Evolutionary conservation across 2,329 filamentous ascomycete genomes (phyloP).

Genomic region (Pseudogymnoascus sp.): DNA sequence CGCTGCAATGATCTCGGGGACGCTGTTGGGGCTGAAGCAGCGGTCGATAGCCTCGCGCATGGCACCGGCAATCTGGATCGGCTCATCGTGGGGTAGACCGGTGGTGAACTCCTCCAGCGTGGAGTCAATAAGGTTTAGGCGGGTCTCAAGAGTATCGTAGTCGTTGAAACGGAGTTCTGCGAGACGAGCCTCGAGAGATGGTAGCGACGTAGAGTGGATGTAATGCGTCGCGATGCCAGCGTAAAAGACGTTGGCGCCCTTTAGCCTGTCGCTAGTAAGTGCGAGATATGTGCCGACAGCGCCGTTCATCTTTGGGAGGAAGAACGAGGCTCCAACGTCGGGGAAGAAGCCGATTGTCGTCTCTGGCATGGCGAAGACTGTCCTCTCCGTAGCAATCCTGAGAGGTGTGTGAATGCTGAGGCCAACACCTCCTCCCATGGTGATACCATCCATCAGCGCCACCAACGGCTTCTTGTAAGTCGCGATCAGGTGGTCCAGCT

Average conservation of each 20-base stretch:
- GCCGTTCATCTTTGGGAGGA: slow-evolving; percentile 83
- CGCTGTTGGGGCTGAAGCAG: slow-evolving; percentile 60
- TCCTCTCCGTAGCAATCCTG: slow-evolving; percentile 91
- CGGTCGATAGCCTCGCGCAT: slow-evolving; percentile 77
- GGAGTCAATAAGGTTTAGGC: slow-evolving; percentile 66
- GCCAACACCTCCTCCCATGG: slow-evolving; percentile 95
- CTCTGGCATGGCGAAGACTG: slow-evolving; percentile 96
- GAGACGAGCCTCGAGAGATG: slow-evolving; percentile 72
- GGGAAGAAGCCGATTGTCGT: slow-evolving; percentile 98
- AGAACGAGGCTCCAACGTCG: slow-evolving; percentile 94
- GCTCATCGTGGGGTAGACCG: slow-evolving; percentile 68
- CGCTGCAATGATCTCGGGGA: slow-evolving; percentile 62
- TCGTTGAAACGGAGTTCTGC: slow-evolving; percentile 86
- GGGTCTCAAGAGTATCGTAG: slow-evolving; percentile 51
- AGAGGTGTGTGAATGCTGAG: slow-evolving; percentile 92
- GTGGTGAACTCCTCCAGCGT: slow-evolving; percentile 91
- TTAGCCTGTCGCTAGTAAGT: slow-evolving; percentile 76
- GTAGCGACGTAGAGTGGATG: slow-evolving; percentile 79
- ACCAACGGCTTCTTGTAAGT: slow-evolving; percentile 91
- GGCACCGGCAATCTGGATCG: slow-evolving; percentile 57
- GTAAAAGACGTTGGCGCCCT: slow-evolving; percentile 80
- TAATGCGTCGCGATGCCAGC: slow-evolving; percentile 93
- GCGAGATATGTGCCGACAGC: slow-evolving; percentile 85
- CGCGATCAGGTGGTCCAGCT: slow-evolving; percentile 88
- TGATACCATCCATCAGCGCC: slow-evolving; percentile 94